Evolutionary conservation across 345 rosid genomes (phyloP).

Genomic region (Rhodamnia rubescens): DNA sequence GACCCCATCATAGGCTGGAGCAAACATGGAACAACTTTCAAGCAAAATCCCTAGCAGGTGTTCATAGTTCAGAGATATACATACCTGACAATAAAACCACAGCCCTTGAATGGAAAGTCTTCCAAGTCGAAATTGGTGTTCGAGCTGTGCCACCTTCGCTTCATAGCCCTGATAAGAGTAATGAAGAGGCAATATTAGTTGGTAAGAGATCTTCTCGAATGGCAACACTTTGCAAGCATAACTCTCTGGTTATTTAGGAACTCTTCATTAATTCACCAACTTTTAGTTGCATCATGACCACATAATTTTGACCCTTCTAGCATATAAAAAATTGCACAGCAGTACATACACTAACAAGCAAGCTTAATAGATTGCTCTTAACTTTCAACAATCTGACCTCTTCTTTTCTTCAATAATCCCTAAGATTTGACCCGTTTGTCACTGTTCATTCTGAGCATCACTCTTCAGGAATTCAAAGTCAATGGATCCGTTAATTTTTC

Average conservation of each 20-base stretch:
- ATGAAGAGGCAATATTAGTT: background rate
- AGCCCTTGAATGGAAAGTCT: constrained; percentile 94
- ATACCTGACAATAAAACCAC: constrained; percentile 98
- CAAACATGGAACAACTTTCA: constrained; percentile 6
- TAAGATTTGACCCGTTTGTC: background rate
- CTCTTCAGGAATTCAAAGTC: background rate
- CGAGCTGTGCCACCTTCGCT: constrained; percentile 96
- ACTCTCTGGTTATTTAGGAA: background rate
- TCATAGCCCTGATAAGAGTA: constrained; percentile 58
- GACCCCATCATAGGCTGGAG: constrained; percentile 85
- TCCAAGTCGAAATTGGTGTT: constrained; percentile 95
- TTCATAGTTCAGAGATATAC: constrained; percentile 1
- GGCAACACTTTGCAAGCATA: background rate
- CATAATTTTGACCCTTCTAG: background rate
- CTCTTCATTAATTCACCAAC: background rate
- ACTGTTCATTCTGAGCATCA: background rate
- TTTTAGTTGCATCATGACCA: background rate
- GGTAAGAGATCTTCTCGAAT: background rate
- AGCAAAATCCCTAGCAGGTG: constrained; percentile 1
- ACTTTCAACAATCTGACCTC: background rate
- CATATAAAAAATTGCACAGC: background rate
- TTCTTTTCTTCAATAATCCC: background rate
- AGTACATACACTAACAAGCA: background rate
- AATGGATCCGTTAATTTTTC: background rate
- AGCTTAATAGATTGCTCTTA: background rate